Conservation (phyloP, 1,139 yeast genomes). For the Nakaseomyces kungkrabaensis region DNA sequence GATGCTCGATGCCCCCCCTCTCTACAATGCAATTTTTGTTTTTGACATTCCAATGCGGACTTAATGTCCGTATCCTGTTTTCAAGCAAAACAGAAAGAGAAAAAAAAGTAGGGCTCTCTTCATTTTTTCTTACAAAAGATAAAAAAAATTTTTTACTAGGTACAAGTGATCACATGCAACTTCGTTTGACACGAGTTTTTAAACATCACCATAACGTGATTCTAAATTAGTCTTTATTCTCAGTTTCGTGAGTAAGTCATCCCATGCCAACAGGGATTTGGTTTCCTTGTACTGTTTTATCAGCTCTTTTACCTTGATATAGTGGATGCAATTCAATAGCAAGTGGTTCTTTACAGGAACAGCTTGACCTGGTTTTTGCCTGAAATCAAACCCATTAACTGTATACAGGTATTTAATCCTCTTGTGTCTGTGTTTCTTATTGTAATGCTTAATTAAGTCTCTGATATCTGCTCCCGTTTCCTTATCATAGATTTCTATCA, state of each 20-base stretch:
- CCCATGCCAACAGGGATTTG: slow-evolving; percentile 10
- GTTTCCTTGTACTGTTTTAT: slow-evolving; percentile 7
- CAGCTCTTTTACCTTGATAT: slow-evolving; percentile 5
- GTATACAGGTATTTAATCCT: slow-evolving; percentile 16
- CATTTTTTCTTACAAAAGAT: too few species aligned
- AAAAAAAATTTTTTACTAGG: too few species aligned
- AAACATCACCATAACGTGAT: slow-evolving; percentile 9
- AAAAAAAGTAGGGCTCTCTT: too few species aligned
- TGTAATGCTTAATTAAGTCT: slow-evolving; percentile 8
- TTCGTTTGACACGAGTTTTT: background rate
- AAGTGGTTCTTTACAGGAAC: slow-evolving; percentile 16
- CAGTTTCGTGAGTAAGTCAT: slow-evolving; percentile 9
- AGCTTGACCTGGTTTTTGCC: slow-evolving; percentile 20
- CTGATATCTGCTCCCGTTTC: slow-evolving; percentile 2
- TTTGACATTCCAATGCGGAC: too few species aligned
- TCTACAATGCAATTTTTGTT: too few species aligned
- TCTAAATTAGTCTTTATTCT: slow-evolving; percentile 10
- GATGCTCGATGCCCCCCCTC: too few species aligned
- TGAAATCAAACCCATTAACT: slow-evolving; percentile 24
- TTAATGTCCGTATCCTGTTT: too few species aligned
- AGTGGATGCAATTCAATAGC: slow-evolving; percentile 12
- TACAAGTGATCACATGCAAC: background rate
- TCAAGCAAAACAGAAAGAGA: too few species aligned
- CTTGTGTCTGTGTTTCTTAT: slow-evolving; percentile 5
- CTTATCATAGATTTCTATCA: slow-evolving; percentile 5